A percentile compares a stretch with the other conserved stretches of the same genome.
phyloP scores from a whole-genome alignment of 2,329 filamentous ascomycete species.

The Ceratocystis albifundus region DNA sequence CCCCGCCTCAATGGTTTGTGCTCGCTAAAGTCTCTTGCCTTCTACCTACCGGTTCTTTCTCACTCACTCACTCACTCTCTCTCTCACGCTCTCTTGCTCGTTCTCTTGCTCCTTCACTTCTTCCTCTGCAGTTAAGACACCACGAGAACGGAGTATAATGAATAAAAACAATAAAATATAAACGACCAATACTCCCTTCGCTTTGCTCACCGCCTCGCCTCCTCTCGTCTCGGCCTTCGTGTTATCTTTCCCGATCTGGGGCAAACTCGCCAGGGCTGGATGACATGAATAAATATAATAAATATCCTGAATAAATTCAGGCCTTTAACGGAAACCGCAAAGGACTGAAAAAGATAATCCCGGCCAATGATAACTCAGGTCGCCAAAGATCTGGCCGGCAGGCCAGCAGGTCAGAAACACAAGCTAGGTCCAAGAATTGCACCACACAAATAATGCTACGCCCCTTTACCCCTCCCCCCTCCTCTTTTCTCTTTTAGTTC shows the following conservation, averaged over 20 bases:
- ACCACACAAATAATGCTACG: background rate
- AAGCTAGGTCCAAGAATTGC: background rate
- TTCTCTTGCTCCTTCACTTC: background rate
- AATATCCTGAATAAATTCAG: no score
- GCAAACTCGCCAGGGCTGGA: background rate
- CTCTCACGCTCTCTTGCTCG: background rate
- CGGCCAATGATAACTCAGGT: background rate
- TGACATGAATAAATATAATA: no score
- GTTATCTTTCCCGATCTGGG: constrained; percentile 11
- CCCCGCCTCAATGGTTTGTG: background rate
- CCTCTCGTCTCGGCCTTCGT: constrained; percentile 3
- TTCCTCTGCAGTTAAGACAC: background rate
- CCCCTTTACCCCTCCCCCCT: background rate
- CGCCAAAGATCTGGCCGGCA: background rate
- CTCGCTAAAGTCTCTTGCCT: background rate
- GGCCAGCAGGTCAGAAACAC: background rate
- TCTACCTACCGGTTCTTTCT: background rate
- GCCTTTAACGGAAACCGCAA: background rate
- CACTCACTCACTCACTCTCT: no score
- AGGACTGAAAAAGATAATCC: background rate
- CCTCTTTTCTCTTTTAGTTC: background rate
- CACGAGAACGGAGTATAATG: background rate
- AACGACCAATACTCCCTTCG: background rate
- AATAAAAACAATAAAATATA: background rate
- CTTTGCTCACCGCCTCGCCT: constrained; percentile 9